These are phyloP conservation scores for Pythium graminicola DNA, from an alignment of 352 stramenopile genomes.

Conservation along the genomic window DNA sequence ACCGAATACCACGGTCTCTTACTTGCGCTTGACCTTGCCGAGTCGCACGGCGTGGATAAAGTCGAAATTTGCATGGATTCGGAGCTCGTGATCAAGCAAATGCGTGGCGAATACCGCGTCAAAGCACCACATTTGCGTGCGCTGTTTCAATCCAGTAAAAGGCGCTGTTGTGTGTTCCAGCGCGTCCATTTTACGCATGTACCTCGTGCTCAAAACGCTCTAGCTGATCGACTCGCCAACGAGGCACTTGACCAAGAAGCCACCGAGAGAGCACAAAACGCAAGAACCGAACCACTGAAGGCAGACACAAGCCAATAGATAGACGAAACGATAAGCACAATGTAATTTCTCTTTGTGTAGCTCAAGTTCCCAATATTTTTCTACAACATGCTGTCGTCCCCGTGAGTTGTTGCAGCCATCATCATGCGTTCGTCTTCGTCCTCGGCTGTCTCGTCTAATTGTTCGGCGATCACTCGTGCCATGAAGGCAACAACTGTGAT, in stretches of 20 bases:
- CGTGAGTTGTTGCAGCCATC: neutral
- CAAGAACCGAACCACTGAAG: too few species aligned
- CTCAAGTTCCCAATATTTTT: too few species aligned
- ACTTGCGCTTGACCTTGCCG: constrained; percentile 50
- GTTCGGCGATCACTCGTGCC: constrained; percentile 57
- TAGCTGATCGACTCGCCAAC: constrained; percentile 59
- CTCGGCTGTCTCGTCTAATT: constrained; percentile 63
- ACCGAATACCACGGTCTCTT: constrained; percentile 63
- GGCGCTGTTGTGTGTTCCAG: constrained; percentile 26
- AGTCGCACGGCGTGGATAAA: constrained; percentile 26
- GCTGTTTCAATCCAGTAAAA: constrained; percentile 38
- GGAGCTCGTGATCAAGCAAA: constrained; percentile 72
- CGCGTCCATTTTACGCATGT: constrained; percentile 48
- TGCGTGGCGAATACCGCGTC: constrained; percentile 64
- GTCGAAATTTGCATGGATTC: constrained; percentile 72
- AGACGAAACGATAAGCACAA: too few species aligned
- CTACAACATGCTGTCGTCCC: too few species aligned
- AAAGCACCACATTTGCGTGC: constrained; percentile 46
- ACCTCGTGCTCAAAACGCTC: constrained; percentile 39
- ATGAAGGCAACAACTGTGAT: constrained; percentile 60
- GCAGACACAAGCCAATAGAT: too few species aligned
- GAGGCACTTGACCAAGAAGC: constrained; percentile 46
- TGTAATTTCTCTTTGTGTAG: too few species aligned
- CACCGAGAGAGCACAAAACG: neutral
- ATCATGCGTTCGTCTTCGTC: constrained; percentile 55